These are phyloP conservation scores for Rhododendron kiyosumense DNA, from an alignment of 148 eudicot genomes.

Conservation along the genomic window DNA sequence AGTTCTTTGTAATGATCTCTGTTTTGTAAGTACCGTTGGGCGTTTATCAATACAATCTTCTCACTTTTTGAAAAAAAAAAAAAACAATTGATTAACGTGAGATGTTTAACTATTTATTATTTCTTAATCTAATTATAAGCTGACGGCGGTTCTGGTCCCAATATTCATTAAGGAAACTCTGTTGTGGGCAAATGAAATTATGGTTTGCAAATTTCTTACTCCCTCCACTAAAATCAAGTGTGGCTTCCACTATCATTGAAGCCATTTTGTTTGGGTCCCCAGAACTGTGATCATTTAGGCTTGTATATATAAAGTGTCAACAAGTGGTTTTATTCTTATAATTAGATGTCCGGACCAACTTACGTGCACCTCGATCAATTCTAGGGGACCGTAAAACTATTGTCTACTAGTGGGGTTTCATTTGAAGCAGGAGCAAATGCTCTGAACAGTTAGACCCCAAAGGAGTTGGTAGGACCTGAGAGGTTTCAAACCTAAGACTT, in stretches of 20 bases:
- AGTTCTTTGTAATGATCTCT: too few relatives aligned
- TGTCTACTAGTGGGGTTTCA: neutral
- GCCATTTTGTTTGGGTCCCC: conserved; percentile 15
- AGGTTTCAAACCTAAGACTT: too few relatives aligned
- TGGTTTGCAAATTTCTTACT: neutral
- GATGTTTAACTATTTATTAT: neutral
- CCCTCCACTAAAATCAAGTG: conserved; percentile 16
- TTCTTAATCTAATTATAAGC: neutral
- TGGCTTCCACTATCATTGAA: conserved; percentile 27
- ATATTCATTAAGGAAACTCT: conserved; percentile 8
- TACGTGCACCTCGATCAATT: neutral
- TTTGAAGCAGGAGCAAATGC: neutral
- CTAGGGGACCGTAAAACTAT: too few relatives aligned
- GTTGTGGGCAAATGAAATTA: neutral
- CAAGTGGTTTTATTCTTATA: neutral
- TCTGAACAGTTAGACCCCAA: too few relatives aligned
- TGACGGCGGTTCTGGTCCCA: conserved; percentile 27
- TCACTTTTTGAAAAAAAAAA: too few relatives aligned
- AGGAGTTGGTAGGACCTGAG: too few relatives aligned
- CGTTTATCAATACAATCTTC: too few relatives aligned
- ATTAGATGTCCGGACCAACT: too few relatives aligned
- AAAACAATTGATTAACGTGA: conserved; percentile 12
- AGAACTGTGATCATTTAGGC: conserved; percentile 17
- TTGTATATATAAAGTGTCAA: neutral
- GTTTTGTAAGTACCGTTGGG: too few relatives aligned